These are phyloP conservation scores for Chaetomium sp. DNA, from an alignment of 2,329 filamentous ascomycete species.

Conservation along the genomic window DNA sequence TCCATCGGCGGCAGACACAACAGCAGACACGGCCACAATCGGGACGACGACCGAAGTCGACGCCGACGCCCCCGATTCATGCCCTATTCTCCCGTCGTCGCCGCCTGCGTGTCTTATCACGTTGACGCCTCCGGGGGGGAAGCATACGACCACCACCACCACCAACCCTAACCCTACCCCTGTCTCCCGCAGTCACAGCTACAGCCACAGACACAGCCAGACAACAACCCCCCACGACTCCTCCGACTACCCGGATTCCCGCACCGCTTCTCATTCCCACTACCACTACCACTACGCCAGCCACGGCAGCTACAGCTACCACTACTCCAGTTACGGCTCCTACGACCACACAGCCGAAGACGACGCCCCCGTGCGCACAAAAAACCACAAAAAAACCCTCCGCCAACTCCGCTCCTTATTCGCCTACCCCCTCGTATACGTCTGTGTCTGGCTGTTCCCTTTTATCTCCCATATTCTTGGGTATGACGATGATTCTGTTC, in stretches of 20 bases:
- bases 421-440: conserved; percentile 68
- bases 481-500: conserved; percentile 36
- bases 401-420: conserved; percentile 67
- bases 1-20: too few relatives aligned
- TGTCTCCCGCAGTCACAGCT: too few relatives aligned
- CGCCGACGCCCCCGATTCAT: neutral
- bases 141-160: neutral
- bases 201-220: too few relatives aligned
- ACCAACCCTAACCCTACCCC: neutral
- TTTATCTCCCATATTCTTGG: conserved; percentile 58
- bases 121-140: too few relatives aligned
- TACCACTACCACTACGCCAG: too few relatives aligned
- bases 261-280: too few relatives aligned
- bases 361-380: neutral
- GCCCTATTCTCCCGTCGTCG: neutral
- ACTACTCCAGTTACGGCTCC: too few relatives aligned
- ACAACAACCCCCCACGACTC: too few relatives aligned
- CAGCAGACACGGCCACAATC: too few relatives aligned
- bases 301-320: too few relatives aligned
- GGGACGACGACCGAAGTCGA: neutral
- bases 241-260: too few relatives aligned
- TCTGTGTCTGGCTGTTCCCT: conserved; percentile 65
- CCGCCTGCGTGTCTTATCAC: neutral
- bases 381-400: conserved; percentile 46
- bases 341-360: neutral